Evolutionary conservation across 1,284 basidiomycete species (phyloP).

Genomic region (Ganoderma boninense): DNA sequence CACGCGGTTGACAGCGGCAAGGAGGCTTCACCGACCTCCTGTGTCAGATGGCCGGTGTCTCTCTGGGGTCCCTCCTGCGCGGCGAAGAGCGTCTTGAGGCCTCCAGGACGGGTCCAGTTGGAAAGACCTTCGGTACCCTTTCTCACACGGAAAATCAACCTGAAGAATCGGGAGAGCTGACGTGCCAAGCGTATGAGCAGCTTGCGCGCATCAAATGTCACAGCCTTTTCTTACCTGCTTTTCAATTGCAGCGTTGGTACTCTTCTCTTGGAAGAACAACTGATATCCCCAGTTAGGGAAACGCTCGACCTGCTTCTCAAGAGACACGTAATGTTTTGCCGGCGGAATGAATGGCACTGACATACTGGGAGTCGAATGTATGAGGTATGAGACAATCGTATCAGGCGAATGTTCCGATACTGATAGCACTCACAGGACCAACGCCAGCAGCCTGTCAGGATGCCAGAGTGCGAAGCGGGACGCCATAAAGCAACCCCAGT

Average conservation of each 20-base stretch:
- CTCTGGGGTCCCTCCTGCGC: conserved; percentile 3
- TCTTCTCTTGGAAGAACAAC: conserved; percentile 61
- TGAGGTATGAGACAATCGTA: conserved; percentile 12
- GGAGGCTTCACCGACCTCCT: conserved; percentile 20
- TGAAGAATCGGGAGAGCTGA: conserved; percentile 29
- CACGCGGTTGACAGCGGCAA: conserved; percentile 1
- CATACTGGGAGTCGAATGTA: conserved; percentile 49
- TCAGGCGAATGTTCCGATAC: background rate
- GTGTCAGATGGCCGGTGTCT: conserved; percentile 24
- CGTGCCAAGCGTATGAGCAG: conserved; percentile 12
- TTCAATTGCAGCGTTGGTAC: conserved; percentile 61
- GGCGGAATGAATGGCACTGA: conserved; percentile 72
- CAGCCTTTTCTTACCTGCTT: conserved; percentile 16
- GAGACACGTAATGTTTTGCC: conserved; percentile 51
- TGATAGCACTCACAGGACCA: conserved; percentile 58
- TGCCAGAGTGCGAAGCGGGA: conserved; percentile 74
- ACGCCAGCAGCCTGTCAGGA: conserved; percentile 62
- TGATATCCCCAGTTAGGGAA: conserved; percentile 70
- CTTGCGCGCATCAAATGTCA: background rate
- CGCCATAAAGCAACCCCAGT: conserved; percentile 72
- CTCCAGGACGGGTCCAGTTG: conserved; percentile 27
- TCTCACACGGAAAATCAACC: conserved; percentile 23
- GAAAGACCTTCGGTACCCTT: conserved; percentile 8
- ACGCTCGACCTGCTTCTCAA: conserved; percentile 57
- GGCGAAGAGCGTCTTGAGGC: conserved; percentile 18